A percentile compares a stretch with the other conserved stretches of the same genome.
Evolutionary conservation across 1,284 basidiomycete genomes (phyloP).

Genomic region (Papiliotrema flavescens): DNA sequence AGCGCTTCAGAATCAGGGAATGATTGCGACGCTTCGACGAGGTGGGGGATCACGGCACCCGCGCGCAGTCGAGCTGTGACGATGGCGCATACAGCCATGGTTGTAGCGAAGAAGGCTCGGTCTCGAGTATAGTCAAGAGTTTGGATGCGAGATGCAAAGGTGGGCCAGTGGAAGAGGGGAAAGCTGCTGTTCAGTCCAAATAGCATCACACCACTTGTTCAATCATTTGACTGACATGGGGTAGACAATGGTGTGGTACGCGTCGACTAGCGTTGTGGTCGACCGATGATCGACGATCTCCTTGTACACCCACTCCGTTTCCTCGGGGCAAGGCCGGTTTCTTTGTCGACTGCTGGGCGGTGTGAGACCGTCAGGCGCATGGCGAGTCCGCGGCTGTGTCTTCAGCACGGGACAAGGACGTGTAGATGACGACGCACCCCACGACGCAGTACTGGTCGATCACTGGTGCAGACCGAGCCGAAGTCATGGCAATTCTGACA

Average conservation of each 20-base stretch:
- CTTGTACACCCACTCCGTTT: too few relatives aligned
- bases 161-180: constrained; percentile 43
- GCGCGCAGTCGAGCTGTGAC: constrained; percentile 32
- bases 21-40: not conserved
- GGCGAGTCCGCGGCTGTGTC: not conserved
- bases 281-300: not conserved
- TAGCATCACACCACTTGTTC: not conserved
- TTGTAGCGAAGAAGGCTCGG: constrained; percentile 25
- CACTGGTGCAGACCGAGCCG: constrained; percentile 23
- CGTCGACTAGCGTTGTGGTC: constrained; percentile 2
- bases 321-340: not conserved
- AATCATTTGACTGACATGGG: constrained; percentile 23
- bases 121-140: constrained; percentile 22
- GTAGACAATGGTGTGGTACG: constrained; percentile 33
- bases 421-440: constrained; percentile 15
- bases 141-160: constrained; percentile 23
- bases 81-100: constrained; percentile 38
- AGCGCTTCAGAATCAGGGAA: constrained; percentile 17
- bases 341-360: not conserved
- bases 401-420: not conserved
- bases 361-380: not conserved
- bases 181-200: constrained; percentile 12
- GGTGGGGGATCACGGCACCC: constrained; percentile 14
- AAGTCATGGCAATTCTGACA: constrained; percentile 24
- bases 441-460: constrained; percentile 22